Conservation (phyloP, 768 basidiomycete species). For the Tephrocybe rancida region DNA sequence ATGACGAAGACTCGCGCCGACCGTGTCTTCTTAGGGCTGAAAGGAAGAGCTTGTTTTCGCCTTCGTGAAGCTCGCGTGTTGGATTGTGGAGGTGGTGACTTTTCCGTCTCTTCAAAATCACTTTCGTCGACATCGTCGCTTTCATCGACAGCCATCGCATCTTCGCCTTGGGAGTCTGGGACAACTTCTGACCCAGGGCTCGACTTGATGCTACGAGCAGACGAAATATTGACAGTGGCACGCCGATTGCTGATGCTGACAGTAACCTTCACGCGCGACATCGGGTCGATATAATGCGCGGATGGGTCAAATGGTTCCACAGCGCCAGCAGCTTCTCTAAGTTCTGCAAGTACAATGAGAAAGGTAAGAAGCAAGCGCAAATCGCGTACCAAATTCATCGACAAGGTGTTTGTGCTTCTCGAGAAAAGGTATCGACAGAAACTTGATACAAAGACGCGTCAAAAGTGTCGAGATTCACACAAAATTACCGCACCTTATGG, state of each 20-base stretch:
- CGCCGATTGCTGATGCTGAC: conserved; percentile 31
- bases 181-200: conserved; percentile 28
- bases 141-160: conserved; percentile 23
- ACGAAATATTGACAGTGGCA: conserved; percentile 24
- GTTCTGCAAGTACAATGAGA: conserved; percentile 36
- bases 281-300: conserved; percentile 56
- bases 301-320: conserved; percentile 64
- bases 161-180: conserved; percentile 36
- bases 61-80: conserved; percentile 22
- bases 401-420: conserved; percentile 46
- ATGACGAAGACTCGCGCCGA: conserved; percentile 32
- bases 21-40: conserved; percentile 69
- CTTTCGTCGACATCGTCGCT: conserved; percentile 25
- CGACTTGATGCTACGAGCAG: conserved; percentile 24
- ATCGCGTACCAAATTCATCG: conserved; percentile 54
- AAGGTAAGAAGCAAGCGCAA: conserved; percentile 3
- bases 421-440: conserved; percentile 40
- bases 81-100: conserved; percentile 20
- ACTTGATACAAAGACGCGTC: conserved; percentile 41
- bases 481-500: conserved; percentile 48
- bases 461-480: conserved; percentile 12
- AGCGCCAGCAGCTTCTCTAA: conserved; percentile 41
- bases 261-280: conserved; percentile 51
- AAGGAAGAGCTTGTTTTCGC: conserved; percentile 47
- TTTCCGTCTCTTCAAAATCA: conserved; percentile 21